Conservation (phyloP, 139 green algal species). For the Ostreobium quekettii region DNA sequence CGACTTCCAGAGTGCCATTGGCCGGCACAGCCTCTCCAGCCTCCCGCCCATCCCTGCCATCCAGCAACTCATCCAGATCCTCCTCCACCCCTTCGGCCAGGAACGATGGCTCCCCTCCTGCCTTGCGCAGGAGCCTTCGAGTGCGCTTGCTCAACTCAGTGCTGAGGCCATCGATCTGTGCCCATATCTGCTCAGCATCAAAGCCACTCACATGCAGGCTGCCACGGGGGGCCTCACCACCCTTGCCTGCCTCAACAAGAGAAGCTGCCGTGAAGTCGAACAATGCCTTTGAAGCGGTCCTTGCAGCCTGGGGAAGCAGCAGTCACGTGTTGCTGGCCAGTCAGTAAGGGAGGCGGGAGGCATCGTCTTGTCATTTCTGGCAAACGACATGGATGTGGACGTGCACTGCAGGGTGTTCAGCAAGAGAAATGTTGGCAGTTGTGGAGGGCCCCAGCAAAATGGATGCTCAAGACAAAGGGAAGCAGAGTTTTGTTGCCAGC, state of each 20-base stretch:
- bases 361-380: too few relatives aligned
- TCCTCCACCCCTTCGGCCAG: background rate
- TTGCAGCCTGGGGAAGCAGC: slow-evolving; percentile 6
- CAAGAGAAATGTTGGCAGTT: too few relatives aligned
- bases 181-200: slow-evolving; percentile 18
- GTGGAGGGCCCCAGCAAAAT: too few relatives aligned
- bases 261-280: background rate
- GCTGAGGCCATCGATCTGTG: slow-evolving; percentile 5
- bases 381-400: too few relatives aligned
- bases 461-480: too few relatives aligned
- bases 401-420: too few relatives aligned
- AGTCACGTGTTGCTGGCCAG: too few relatives aligned
- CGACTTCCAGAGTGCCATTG: too few relatives aligned
- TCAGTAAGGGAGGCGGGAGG: too few relatives aligned
- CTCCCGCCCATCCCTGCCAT: background rate
- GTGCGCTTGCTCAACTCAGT: background rate
- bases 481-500: too few relatives aligned
- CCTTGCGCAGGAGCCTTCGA: background rate
- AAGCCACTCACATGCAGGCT: slow-evolving; percentile 5
- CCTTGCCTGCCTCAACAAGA: background rate
- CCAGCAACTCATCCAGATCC: background rate
- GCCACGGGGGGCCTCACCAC: background rate
- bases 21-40: too few relatives aligned
- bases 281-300: background rate
- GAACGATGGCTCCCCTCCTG: background rate